These are phyloP conservation scores for Senna tora DNA, from an alignment of 306 rosid species.

Conservation along the genomic window DNA sequence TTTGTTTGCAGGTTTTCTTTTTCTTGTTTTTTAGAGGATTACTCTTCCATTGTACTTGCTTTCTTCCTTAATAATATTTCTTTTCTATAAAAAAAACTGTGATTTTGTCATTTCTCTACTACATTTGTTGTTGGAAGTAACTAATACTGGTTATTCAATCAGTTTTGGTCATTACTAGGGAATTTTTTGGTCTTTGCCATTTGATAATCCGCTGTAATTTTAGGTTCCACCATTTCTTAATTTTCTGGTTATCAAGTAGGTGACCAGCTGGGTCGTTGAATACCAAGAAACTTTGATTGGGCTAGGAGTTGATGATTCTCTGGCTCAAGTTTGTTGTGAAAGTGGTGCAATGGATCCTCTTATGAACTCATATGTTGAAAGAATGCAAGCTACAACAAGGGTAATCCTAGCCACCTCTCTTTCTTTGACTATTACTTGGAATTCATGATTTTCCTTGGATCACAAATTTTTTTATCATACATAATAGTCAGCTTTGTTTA, in stretches of 20 bases:
- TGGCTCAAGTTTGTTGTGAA: slow-evolving; percentile 98
- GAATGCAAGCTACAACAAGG: slow-evolving; percentile 99
- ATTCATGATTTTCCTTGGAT: slow-evolving; percentile 32
- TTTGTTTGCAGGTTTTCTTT: too few species aligned
- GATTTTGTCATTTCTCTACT: neutral
- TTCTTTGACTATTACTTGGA: slow-evolving; percentile 25
- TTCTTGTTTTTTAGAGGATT: too few species aligned
- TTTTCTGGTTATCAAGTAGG: slow-evolving; percentile 51
- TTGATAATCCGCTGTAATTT: neutral
- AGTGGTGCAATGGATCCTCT: slow-evolving; percentile 99
- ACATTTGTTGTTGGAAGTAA: neutral
- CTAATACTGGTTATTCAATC: neutral
- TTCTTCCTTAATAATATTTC: too few species aligned
- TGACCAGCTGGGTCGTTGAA: slow-evolving; percentile 99
- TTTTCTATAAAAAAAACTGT: too few species aligned
- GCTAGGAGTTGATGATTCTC: slow-evolving; percentile 91
- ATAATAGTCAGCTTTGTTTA: slow-evolving; percentile 31
- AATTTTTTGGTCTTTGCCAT: neutral
- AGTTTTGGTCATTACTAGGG: slow-evolving; percentile 8
- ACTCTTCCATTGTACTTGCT: too few species aligned
- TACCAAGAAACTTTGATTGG: slow-evolving; percentile 91
- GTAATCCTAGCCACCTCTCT: slow-evolving; percentile 48
- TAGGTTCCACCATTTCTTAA: neutral
- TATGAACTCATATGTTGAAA: slow-evolving; percentile 93
- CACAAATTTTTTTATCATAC: slow-evolving; percentile 24